A percentile compares a stretch with the other conserved stretches of the same genome.
Conservation (phyloP, 2,329 filamentous ascomycete species). For the Ploettnerulaceae sp. region DNA sequence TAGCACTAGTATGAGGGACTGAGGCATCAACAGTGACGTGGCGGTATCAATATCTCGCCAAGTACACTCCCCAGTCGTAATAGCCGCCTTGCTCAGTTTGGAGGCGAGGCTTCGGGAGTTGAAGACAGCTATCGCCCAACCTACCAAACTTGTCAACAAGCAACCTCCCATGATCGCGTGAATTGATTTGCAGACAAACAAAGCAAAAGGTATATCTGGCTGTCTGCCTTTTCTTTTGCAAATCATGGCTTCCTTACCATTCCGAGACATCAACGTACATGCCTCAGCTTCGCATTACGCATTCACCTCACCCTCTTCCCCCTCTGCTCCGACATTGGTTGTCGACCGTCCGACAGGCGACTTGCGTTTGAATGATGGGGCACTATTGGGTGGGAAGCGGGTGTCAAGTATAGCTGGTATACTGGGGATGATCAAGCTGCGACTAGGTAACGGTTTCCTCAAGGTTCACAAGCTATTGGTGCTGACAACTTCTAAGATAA, state of each 20-base stretch:
- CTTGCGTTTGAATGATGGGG: constrained; percentile 76
- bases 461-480: background rate
- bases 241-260: constrained; percentile 61
- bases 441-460: constrained; percentile 63
- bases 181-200: background rate
- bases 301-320: constrained; percentile 92
- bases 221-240: constrained; percentile 2
- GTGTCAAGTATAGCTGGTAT: constrained; percentile 95
- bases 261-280: constrained; percentile 95
- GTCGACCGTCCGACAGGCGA: constrained; percentile 92
- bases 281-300: constrained; percentile 88
- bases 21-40: too few relatives aligned
- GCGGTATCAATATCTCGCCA: background rate
- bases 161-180: constrained; percentile 1
- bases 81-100: constrained; percentile 4
- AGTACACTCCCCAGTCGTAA: background rate
- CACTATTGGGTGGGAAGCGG: constrained; percentile 69
- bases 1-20: too few relatives aligned
- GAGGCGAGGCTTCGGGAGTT: constrained; percentile 2
- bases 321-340: constrained; percentile 79
- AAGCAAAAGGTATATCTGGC: background rate
- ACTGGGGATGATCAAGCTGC: constrained; percentile 85
- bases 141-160: background rate
- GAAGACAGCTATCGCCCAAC: constrained; percentile 6
- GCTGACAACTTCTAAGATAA: constrained; percentile 55